These are phyloP conservation scores for Rhodotorula diobovata DNA, from an alignment of 768 basidiomycete genomes.

Conservation along the genomic window DNA sequence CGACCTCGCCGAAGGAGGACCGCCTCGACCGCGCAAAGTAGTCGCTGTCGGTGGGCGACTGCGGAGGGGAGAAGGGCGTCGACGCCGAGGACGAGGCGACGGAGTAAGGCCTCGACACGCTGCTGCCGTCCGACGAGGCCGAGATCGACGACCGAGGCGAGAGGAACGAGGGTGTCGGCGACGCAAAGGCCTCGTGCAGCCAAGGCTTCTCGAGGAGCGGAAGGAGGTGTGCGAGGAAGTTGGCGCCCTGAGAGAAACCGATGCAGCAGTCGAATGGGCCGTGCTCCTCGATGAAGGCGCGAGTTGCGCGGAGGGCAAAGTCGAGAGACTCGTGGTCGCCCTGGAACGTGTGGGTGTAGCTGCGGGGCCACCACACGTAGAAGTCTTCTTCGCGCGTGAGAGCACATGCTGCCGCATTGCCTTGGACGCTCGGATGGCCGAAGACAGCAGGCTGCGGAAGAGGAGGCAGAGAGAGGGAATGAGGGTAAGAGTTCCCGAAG, in stretches of 20 bases:
- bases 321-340: background rate
- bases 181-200: background rate
- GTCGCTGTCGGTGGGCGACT: background rate
- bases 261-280: background rate
- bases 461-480: too few species aligned
- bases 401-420: background rate
- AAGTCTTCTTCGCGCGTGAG: background rate
- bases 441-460: background rate
- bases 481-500: too few species aligned
- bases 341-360: background rate
- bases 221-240: background rate
- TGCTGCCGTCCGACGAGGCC: background rate
- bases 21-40: background rate
- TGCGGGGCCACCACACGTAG: background rate
- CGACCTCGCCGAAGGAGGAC: background rate
- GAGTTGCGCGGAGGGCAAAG: background rate
- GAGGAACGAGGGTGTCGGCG: background rate
- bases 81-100: background rate
- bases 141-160: background rate
- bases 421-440: background rate
- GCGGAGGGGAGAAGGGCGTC: background rate
- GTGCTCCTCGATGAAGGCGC: background rate
- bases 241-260: constrained; percentile 1
- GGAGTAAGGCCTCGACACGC: background rate
- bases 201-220: background rate